These are phyloP conservation scores for Fomitopsis pulvina DNA, from an alignment of 768 basidiomycete genomes.

Conservation along the genomic window DNA sequence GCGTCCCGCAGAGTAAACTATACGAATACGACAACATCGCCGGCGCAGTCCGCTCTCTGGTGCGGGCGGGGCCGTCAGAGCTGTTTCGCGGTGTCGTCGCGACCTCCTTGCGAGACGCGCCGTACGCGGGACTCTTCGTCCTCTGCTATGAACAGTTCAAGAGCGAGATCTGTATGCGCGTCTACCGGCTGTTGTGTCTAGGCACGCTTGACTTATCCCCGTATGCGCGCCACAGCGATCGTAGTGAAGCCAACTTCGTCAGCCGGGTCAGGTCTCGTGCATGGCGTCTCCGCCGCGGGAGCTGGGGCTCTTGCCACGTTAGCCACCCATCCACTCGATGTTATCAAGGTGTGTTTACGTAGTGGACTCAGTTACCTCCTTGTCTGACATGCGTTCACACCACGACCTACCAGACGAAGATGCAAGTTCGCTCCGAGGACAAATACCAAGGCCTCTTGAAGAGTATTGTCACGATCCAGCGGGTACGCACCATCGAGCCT, in stretches of 20 bases:
- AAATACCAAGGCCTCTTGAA: slow-evolving; percentile 66
- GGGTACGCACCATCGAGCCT: slow-evolving; percentile 31
- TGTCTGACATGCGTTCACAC: background rate
- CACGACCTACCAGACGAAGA: slow-evolving; percentile 57
- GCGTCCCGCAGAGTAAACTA: slow-evolving; percentile 60
- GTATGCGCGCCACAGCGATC: background rate
- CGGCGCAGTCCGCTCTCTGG: slow-evolving; percentile 51
- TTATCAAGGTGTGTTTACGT: slow-evolving; percentile 75
- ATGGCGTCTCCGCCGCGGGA: slow-evolving; percentile 63
- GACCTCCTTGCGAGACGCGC: slow-evolving; percentile 89
- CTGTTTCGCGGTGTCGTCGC: slow-evolving; percentile 82
- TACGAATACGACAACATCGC: slow-evolving; percentile 62
- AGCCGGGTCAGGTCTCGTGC: slow-evolving; percentile 44
- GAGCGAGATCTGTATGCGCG: slow-evolving; percentile 59
- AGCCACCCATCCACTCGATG: slow-evolving; percentile 89
- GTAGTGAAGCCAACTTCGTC: slow-evolving; percentile 28
- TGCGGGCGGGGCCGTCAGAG: slow-evolving; percentile 70
- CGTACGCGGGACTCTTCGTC: slow-evolving; percentile 87
- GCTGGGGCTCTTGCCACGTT: slow-evolving; percentile 84
- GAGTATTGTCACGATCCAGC: slow-evolving; percentile 62
- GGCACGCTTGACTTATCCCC: background rate
- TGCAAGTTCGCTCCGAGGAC: slow-evolving; percentile 81
- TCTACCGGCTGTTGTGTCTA: no score
- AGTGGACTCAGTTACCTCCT: background rate
- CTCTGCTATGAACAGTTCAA: slow-evolving; percentile 87